These are phyloP conservation scores for Ceratocystis alfenasii DNA, from an alignment of 2,329 filamentous ascomycete genomes.

Conservation along the genomic window DNA sequence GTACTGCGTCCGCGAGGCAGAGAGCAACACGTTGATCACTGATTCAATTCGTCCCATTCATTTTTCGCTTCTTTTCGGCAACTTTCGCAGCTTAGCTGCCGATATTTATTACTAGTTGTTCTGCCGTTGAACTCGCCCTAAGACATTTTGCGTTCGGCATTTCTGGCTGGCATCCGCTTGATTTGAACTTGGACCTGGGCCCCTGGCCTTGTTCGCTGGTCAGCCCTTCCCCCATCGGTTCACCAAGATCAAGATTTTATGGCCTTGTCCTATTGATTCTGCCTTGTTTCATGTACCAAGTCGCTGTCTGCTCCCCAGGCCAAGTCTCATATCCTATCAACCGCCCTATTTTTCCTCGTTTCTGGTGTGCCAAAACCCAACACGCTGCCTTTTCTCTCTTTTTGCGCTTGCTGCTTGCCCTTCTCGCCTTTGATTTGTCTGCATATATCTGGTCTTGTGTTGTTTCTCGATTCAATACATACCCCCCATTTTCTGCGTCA, in stretches of 20 bases:
- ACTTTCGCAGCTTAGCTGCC: not conserved
- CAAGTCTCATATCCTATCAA: not conserved
- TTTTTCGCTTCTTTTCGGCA: not conserved
- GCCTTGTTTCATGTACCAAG: not conserved
- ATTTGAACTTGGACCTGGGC: not conserved
- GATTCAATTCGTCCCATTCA: not conserved
- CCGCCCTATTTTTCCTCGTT: not conserved
- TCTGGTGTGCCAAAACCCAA: not conserved
- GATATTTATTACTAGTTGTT: not conserved
- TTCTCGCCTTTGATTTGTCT: too few species aligned
- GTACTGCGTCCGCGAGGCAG: too few species aligned
- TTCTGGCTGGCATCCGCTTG: conserved; percentile 1
- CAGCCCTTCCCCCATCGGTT: not conserved
- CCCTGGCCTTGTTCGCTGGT: not conserved
- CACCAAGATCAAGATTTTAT: not conserved
- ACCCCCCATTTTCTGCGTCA: not conserved
- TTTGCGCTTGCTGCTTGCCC: not conserved
- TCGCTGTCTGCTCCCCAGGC: not conserved
- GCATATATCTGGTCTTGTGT: not conserved
- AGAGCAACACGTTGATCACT: too few species aligned
- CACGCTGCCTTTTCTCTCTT: not conserved
- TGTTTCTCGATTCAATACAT: not conserved
- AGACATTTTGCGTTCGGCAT: not conserved
- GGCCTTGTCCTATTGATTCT: not conserved
- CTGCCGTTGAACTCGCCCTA: not conserved